These are phyloP conservation scores for Morella rubra DNA, from an alignment of 306 rosid species.

Conservation along the genomic window DNA sequence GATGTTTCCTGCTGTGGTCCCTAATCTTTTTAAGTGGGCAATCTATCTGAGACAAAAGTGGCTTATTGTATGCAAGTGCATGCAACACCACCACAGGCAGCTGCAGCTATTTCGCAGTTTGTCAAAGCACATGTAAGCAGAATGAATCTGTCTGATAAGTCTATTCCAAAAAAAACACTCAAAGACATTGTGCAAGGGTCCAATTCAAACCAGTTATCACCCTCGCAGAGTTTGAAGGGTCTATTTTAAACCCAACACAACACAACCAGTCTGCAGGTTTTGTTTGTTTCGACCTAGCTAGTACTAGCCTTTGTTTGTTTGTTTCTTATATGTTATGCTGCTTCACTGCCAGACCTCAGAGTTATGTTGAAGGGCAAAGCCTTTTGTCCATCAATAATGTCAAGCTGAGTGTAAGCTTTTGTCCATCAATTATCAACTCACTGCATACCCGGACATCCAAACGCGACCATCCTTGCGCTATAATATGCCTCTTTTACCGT, in stretches of 20 bases:
- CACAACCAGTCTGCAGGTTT: constrained; percentile 24
- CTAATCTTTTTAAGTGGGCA: background rate
- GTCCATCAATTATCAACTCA: constrained; percentile 36
- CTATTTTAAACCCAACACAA: constrained; percentile 46
- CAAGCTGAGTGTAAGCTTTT: constrained; percentile 26
- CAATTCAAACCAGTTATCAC: background rate
- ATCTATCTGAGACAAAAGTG: background rate
- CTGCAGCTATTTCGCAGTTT: background rate
- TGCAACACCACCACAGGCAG: background rate
- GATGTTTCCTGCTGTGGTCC: constrained; percentile 1
- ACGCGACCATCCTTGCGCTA: constrained; percentile 27
- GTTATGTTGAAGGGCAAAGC: constrained; percentile 14
- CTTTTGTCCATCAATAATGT: constrained; percentile 37
- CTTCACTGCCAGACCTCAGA: constrained; percentile 19
- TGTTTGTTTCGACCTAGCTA: constrained; percentile 41
- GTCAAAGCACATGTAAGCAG: constrained; percentile 12
- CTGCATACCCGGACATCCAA: constrained; percentile 27
- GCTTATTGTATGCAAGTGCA: background rate
- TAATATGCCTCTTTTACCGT: constrained; percentile 29
- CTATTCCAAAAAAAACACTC: constrained; percentile 42
- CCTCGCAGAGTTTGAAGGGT: constrained; percentile 46
- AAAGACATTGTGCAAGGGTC: constrained; percentile 33
- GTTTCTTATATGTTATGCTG: constrained; percentile 12
- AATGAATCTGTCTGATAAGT: constrained; percentile 27
- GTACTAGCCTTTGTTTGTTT: constrained; percentile 31